Evolutionary conservation across 768 basidiomycete species (phyloP).

Genomic region (Cystofilobasidium macerans): DNA sequence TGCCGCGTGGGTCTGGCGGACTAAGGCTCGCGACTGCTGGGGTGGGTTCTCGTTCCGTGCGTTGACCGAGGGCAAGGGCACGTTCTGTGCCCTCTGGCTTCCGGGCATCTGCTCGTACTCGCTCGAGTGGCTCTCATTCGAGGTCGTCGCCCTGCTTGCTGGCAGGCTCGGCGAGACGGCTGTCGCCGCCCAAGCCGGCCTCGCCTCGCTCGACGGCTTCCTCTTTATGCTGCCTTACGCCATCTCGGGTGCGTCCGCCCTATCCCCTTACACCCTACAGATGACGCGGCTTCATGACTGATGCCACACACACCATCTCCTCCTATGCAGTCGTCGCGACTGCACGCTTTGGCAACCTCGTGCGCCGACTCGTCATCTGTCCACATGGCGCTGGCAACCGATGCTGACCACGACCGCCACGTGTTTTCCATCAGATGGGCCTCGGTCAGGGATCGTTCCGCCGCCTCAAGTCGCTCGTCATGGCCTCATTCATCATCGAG

Average conservation of each 20-base stretch:
- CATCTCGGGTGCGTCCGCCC: constrained; percentile 41
- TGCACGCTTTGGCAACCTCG: constrained; percentile 59
- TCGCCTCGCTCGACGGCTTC: constrained; percentile 32
- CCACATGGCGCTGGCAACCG: not conserved
- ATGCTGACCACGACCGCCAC: too few relatives aligned
- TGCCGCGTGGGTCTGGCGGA: constrained; percentile 47
- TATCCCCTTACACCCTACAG: not conserved
- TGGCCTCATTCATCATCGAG: constrained; percentile 57
- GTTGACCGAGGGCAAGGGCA: constrained; percentile 19
- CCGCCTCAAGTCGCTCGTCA: constrained; percentile 49
- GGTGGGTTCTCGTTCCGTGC: constrained; percentile 38
- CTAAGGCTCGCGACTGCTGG: constrained; percentile 43
- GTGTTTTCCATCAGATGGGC: constrained; percentile 22
- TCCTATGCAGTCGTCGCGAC: constrained; percentile 49
- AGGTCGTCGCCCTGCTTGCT: constrained; percentile 67
- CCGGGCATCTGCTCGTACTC: constrained; percentile 70
- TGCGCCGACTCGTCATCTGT: not conserved
- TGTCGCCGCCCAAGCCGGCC: constrained; percentile 57
- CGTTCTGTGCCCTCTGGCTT: constrained; percentile 57
- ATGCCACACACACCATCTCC: not conserved
- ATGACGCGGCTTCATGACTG: constrained; percentile 6
- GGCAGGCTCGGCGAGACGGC: constrained; percentile 57
- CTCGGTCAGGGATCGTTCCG: constrained; percentile 49
- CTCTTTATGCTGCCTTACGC: constrained; percentile 67
- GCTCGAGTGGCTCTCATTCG: constrained; percentile 74